phyloP scores from a whole-genome alignment of 176 grass and related monocot genomes.

The Musa acuminata region DNA sequence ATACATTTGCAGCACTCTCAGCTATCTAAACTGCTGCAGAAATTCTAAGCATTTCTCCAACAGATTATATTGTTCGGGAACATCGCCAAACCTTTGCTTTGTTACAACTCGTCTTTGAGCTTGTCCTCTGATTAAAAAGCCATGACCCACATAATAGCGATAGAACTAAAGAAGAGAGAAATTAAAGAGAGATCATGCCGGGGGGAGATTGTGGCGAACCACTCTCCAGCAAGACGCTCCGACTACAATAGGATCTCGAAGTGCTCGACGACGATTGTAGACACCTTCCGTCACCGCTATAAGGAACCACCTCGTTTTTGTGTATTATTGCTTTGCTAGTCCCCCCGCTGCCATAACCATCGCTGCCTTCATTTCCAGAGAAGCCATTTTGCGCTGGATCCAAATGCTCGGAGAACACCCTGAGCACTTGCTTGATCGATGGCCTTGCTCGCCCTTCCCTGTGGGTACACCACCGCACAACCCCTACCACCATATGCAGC shows the following conservation, averaged over 20 bases:
- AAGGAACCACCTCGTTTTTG: constrained; percentile 39
- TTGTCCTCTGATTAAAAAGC: constrained; percentile 1
- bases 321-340: constrained; percentile 29
- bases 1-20: background rate
- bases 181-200: constrained; percentile 47
- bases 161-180: background rate
- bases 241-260: constrained; percentile 83
- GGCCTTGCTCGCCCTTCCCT: constrained; percentile 64
- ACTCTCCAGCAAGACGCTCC: constrained; percentile 68
- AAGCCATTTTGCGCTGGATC: constrained; percentile 54
- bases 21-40: background rate
- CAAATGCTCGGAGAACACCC: constrained; percentile 69
- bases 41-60: background rate
- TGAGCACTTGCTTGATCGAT: constrained; percentile 82
- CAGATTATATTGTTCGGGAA: background rate
- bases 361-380: constrained; percentile 25
- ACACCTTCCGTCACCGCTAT: constrained; percentile 46
- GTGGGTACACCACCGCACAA: constrained; percentile 70
- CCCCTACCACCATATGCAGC: constrained; percentile 55
- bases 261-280: constrained; percentile 87
- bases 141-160: background rate
- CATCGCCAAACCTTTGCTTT: background rate
- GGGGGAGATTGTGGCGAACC: constrained; percentile 74
- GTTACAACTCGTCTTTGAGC: background rate
- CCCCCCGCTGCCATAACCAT: constrained; percentile 27